Evolutionary conservation across 805 yeast species (phyloP), one percentile per base, ranked within the genome.

Genomic region (Zygosaccharomyces pseudorouxii): DNA sequence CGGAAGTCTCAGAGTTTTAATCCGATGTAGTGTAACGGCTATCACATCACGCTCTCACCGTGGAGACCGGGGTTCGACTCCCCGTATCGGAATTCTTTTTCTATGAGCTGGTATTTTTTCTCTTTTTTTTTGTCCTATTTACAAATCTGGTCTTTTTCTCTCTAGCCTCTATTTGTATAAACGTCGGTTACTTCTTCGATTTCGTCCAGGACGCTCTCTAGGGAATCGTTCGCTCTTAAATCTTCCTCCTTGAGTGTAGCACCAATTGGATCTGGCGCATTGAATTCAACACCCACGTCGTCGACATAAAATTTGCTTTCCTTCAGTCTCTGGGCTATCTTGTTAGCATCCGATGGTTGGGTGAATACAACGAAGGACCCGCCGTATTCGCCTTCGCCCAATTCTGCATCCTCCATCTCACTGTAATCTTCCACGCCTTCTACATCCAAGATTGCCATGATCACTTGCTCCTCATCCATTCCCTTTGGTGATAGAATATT

Each of bases 181-280:
- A 86, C 80, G 53, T 80, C 88, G 5, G 88, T 81, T 18, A 92
- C 86, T 57, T 93, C 98, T 43, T 84, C 89, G n/a, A 89, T 70
- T 29, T 82, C 88, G 46, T 88, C 95, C 40, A 92, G 71, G 42
- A 74, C 72, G 19, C 65, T 70, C 29, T 84, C 64, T 30, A 89
- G 79, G 59, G 80, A 85, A 12, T 76, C 75, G 57, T 74, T 73
- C 50, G 72, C 75, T 49, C 66, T 71, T 6, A 74, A 68, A 3
- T 80, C 89, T 22, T 72, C 80, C 48, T 76, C 74, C 0, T 74
- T 72, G 27, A 83, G 76, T 9, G 73, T 76, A 3, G 81, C 81
- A 52, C 71, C 68, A 57, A 78, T 75, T 40, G 85, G 95, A 1
- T 74, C 70, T 38, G 79, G 81, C 0, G 95, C 80, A 6, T 80